Conservation (phyloP, 352 stramenopile species). For the Pythium brachiatum region DNA sequence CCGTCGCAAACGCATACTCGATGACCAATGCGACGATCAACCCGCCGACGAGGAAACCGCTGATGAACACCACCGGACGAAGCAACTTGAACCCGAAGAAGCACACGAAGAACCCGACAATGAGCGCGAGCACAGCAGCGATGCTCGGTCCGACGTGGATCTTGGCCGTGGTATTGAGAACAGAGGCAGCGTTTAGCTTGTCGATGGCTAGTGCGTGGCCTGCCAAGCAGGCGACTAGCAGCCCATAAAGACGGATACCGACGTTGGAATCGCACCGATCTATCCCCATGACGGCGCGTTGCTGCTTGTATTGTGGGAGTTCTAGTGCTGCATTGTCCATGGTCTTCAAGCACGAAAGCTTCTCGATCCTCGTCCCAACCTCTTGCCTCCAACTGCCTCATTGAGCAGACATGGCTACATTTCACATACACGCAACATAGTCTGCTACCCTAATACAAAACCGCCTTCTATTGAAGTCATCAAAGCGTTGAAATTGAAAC, state of each 20-base stretch:
- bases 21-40: conserved; percentile 36
- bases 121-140: conserved; percentile 34
- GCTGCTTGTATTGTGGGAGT: neutral
- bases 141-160: conserved; percentile 37
- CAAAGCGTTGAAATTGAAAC: conserved; percentile 5
- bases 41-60: conserved; percentile 42
- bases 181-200: conserved; percentile 17
- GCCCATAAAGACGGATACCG: neutral
- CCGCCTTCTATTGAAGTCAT: neutral
- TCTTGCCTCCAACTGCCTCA: conserved; percentile 11
- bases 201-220: conserved; percentile 4
- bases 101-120: conserved; percentile 28
- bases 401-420: conserved; percentile 8
- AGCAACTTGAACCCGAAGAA: conserved; percentile 41
- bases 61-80: conserved; percentile 39
- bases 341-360: neutral
- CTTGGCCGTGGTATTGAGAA: conserved; percentile 28
- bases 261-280: neutral
- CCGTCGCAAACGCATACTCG: conserved; percentile 31
- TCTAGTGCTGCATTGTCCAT: too few species aligned
- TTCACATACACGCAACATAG: neutral
- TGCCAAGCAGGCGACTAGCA: neutral
- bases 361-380: neutral
- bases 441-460: neutral
- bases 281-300: neutral